phyloP scores from a whole-genome alignment of 2,329 filamentous ascomycete genomes.

The Phialophora chinensis region DNA sequence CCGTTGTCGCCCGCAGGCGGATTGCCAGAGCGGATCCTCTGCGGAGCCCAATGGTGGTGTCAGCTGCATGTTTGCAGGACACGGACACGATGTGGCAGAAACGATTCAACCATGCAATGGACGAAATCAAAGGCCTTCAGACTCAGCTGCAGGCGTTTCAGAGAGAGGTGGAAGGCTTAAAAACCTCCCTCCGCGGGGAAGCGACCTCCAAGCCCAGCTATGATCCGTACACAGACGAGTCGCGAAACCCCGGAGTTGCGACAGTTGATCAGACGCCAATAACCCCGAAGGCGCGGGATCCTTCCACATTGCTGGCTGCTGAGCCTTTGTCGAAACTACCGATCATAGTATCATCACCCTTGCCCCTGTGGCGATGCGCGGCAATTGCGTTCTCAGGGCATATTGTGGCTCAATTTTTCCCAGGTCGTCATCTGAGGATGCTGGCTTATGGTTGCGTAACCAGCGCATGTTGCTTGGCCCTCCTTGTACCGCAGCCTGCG shows the following conservation, averaged over 20 bases:
- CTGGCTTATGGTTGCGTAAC: constrained; percentile 20
- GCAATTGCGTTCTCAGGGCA: constrained; percentile 13
- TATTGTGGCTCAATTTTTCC: constrained; percentile 15
- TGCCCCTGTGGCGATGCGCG: constrained; percentile 5
- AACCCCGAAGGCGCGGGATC: constrained; percentile 4
- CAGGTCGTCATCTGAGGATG: constrained; percentile 11
- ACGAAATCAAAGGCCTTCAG: constrained; percentile 33
- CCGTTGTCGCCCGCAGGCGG: constrained; percentile 18
- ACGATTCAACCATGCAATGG: constrained; percentile 33
- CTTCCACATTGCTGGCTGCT: background rate
- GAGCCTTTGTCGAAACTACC: no score
- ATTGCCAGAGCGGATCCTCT: constrained; percentile 1
- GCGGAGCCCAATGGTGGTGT: constrained; percentile 18
- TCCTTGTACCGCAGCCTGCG: background rate
- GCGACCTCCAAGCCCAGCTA: background rate
- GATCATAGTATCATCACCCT: background rate
- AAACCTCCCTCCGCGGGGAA: constrained; percentile 6
- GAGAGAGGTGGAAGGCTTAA: constrained; percentile 17
- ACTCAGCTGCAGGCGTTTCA: constrained; percentile 29
- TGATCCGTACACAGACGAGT: background rate
- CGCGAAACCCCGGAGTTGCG: background rate
- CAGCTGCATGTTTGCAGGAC: constrained; percentile 22
- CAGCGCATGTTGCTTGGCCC: constrained; percentile 4
- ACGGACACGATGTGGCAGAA: constrained; percentile 30
- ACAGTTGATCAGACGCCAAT: background rate